Conservation (phyloP, 345 rosid genomes). For the Populus nigra region DNA sequence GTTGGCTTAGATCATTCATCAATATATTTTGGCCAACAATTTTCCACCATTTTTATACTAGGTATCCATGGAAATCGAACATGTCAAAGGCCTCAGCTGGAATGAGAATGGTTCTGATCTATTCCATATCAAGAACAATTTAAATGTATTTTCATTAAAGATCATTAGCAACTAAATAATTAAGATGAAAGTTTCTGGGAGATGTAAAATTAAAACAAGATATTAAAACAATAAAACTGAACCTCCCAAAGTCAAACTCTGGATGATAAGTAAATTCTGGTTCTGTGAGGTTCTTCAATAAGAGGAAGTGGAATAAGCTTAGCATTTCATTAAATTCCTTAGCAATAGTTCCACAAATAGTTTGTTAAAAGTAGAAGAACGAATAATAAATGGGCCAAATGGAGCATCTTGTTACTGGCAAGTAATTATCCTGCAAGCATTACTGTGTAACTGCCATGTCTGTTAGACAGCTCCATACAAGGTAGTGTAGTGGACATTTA, state of each 20-base stretch:
- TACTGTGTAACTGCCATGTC: neutral
- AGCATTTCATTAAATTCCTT: no score
- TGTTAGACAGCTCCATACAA: constrained; percentile 3
- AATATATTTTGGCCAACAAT: neutral
- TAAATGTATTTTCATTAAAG: neutral
- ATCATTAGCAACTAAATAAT: constrained; percentile 1
- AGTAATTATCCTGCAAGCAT: neutral
- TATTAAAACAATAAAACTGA: no score
- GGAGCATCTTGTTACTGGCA: constrained; percentile 2
- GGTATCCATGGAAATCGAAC: neutral
- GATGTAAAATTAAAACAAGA: neutral
- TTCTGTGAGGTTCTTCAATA: no score
- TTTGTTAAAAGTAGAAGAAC: neutral
- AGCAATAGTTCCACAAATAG: neutral
- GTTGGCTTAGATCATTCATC: neutral
- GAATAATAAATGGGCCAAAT: neutral
- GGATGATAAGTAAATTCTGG: no score
- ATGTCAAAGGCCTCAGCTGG: neutral
- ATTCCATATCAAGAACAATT: neutral
- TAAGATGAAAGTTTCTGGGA: neutral
- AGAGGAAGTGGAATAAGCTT: no score
- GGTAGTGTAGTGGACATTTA: neutral
- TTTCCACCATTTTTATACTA: neutral
- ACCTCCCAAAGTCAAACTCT: no score
- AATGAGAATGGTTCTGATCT: neutral